Base-by-base conservation (phyloP, 345 rosid species). In the Camelina sativa region DNA sequence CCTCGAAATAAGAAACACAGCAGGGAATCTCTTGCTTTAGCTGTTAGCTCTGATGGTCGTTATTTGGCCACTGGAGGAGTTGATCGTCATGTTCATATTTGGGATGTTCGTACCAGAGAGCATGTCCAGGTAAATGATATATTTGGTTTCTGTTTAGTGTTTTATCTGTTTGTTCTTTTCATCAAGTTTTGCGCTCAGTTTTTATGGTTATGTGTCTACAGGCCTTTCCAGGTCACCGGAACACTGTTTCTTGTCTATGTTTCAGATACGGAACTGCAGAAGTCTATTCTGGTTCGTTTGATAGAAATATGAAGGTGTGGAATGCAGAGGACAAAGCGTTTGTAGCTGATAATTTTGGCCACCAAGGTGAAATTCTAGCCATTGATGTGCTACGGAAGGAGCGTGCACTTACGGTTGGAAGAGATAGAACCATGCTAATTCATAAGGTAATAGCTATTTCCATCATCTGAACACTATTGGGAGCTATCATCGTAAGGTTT, bases 211-310 rank as follows among this genome's bases (percentile, higher is more conserved):
- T 86, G 74, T 79, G 71, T 73, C 62, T 77, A 41, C 88, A 92
- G 98, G 93, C 96, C 37, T 96, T 96, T 79, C 82, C 98, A 54
- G 99, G 99, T 82, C 99, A 96, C 74, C 80, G 84, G 82, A 87
- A 84, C 30, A 85, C 97, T 6, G 93, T 96, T 2, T 92, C 99
- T 37, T 86, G 95, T 78, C 82, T 96, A 78, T 81, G 84, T 65
- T 96, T 92, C 86, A 86, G 97, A 86, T 85, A 87, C 48, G 97
- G 97, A 37, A 85, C 92, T 40, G 28, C 91, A 0, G 99, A 96
- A 65, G 87, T 96, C 79, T 93, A 89, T 81, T 96, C 98, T 84
- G 99, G 98, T 84, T 96, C 99, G 56, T 96, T 82, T 83, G 99
- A 93, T 83, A 81, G 98, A 79, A 13, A 12, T 69, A 50, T 89